Evolutionary conservation across 73 alveolate genomes (phyloP).

Genomic region (Tetrahymena malaccensis): DNA sequence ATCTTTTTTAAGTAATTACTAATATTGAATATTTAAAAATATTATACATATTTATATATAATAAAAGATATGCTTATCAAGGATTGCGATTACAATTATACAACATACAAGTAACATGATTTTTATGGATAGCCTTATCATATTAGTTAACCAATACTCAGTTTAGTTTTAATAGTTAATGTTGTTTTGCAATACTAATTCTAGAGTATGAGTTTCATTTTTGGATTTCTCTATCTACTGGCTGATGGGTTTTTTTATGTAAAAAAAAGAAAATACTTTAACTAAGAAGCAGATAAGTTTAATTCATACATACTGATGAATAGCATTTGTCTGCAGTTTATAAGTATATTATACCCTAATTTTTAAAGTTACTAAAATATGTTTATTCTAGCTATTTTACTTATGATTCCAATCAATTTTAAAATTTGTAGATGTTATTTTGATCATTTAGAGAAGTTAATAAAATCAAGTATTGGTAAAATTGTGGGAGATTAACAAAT

Average conservation of each 20-base stretch:
- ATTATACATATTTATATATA: no score
- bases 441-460: neutral
- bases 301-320: neutral
- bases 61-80: neutral
- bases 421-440: neutral
- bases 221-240: neutral
- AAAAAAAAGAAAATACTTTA: neutral
- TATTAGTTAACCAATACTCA: neutral
- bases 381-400: neutral
- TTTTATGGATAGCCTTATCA: neutral
- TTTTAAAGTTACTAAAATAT: no score
- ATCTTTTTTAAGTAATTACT: neutral
- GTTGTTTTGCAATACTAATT: no score
- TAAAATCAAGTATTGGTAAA: neutral
- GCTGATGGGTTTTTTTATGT: neutral
- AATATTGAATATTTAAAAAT: neutral
- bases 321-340: neutral
- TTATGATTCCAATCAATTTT: neutral
- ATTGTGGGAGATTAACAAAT: neutral
- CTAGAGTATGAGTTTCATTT: neutral
- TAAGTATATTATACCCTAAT: neutral
- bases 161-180: neutral
- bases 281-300: neutral
- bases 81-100: neutral
- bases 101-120: neutral